Conservation (phyloP, 2,329 filamentous ascomycete species). For the Chalaropsis ovoidea region DNA sequence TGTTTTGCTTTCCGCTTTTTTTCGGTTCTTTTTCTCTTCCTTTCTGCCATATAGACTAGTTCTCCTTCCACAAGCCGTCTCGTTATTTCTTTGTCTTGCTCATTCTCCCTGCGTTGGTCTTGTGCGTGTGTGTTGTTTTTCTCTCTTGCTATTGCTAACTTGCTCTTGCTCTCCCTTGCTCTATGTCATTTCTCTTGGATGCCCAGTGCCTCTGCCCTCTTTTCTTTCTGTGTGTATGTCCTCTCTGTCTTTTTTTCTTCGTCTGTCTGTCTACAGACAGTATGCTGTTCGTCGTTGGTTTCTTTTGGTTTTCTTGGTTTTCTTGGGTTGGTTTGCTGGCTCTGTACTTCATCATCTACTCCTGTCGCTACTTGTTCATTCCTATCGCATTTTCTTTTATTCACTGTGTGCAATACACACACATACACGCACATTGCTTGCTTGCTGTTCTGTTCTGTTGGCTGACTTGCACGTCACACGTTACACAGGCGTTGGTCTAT, state of each 20-base stretch:
- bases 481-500: too few relatives aligned
- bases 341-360: neutral
- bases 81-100: neutral
- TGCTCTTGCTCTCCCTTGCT: neutral
- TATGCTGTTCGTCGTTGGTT: too few relatives aligned
- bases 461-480: too few relatives aligned
- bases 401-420: too few relatives aligned
- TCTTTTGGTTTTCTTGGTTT: slow-evolving; percentile 16
- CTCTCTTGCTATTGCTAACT: neutral
- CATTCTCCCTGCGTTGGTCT: neutral
- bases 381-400: neutral
- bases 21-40: neutral
- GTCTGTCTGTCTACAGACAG: slow-evolving; percentile 1
- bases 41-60: slow-evolving; percentile 5
- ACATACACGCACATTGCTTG: too few relatives aligned
- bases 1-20: neutral
- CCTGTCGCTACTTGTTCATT: slow-evolving; percentile 5
- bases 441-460: too few relatives aligned
- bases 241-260: slow-evolving; percentile 23
- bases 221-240: slow-evolving; percentile 26
- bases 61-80: neutral
- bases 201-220: neutral
- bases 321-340: neutral
- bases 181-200: neutral
- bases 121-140: neutral